Evolutionary conservation across 2,329 filamentous ascomycete species (phyloP), one percentile per base, ranked within the genome.

Genomic region (Fusarium pininemorale): DNA sequence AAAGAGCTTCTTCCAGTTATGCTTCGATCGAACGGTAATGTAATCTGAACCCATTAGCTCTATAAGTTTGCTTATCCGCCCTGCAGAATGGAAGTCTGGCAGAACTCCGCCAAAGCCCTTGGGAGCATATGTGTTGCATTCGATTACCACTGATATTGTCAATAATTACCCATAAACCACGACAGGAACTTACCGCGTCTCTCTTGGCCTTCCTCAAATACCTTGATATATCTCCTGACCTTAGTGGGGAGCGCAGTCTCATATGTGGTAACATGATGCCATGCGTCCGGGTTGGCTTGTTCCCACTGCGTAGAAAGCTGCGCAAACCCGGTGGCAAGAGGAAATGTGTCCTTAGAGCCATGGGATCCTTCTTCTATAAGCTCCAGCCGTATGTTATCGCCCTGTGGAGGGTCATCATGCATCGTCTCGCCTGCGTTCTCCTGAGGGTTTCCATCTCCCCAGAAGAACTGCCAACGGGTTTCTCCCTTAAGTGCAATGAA

Each of bases 251-350:
- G 16, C 6, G 3, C 3, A 5, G 53, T 56, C 26, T 42, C 38
- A 9, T 41, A 57, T 5, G 7, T 13, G 2, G 39, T 44, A 6
- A 57, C 5, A 26, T 28, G 22, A 35, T 35, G 7, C 28, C 9
- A 2, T 6, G 13, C 3, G 3, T 6, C 2, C 1, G 39, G 6
- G 2, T 12, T 7, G 4, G 9, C 18, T 24, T 20, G n/a, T 7
- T 16, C 4, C 39, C 39, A 57, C 24, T 26, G 7, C 7, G 0
- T 22, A 3, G 28, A 57, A 8, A 45, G 16, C 18, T 32, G 28
- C 5, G 5, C 2, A 0, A 32, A 6, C 15, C 53, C 53, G 3
- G 22, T 13, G 7, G 26, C 15, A 3, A 20, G 7, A 11, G 16
- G 6, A 11, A 32, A 32, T 10, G 12, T 16, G 15, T 35, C 28